Evolutionary conservation across 2,329 filamentous ascomycete genomes (phyloP).

Genomic region (Gaeumannomyces tritici): DNA sequence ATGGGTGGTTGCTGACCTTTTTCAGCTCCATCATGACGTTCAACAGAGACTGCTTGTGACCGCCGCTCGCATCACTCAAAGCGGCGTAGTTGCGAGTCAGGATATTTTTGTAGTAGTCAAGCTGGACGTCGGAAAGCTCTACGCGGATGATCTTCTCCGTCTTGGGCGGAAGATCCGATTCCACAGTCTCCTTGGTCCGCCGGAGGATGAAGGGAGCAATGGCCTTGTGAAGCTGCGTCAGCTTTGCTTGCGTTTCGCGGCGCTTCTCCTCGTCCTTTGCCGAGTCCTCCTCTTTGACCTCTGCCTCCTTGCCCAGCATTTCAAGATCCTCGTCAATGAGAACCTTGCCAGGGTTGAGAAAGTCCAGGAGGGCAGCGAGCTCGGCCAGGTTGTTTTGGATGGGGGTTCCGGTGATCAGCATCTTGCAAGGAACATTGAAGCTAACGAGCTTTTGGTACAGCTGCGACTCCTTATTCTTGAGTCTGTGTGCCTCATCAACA

Average conservation of each 20-base stretch:
- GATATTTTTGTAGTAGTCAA: slow-evolving; percentile 99
- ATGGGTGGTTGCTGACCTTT: slow-evolving; percentile 97
- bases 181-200: slow-evolving; percentile 93
- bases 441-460: slow-evolving; percentile 77
- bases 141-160: slow-evolving; percentile 98
- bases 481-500: slow-evolving; percentile 90
- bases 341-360: slow-evolving; percentile 90
- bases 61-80: slow-evolving; percentile 79
- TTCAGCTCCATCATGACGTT: slow-evolving; percentile 99
- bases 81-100: slow-evolving; percentile 93
- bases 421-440: slow-evolving; percentile 78
- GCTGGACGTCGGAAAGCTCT: slow-evolving; percentile 88
- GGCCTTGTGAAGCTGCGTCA: slow-evolving; percentile 72
- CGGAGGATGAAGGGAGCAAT: slow-evolving; percentile 94
- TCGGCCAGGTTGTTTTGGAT: slow-evolving; percentile 96
- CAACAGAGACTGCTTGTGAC: slow-evolving; percentile 87
- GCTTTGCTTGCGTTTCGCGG: slow-evolving; percentile 75
- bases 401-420: slow-evolving; percentile 93
- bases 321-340: slow-evolving; percentile 89
- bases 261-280: slow-evolving; percentile 34
- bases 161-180: slow-evolving; percentile 92
- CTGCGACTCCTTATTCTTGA: slow-evolving; percentile 95
- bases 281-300: slow-evolving; percentile 18
- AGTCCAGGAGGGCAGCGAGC: slow-evolving; percentile 85
- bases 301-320: slow-evolving; percentile 43